Base-by-base conservation (phyloP, 345 rosid species). In the Sisymbrium altissimum region DNA sequence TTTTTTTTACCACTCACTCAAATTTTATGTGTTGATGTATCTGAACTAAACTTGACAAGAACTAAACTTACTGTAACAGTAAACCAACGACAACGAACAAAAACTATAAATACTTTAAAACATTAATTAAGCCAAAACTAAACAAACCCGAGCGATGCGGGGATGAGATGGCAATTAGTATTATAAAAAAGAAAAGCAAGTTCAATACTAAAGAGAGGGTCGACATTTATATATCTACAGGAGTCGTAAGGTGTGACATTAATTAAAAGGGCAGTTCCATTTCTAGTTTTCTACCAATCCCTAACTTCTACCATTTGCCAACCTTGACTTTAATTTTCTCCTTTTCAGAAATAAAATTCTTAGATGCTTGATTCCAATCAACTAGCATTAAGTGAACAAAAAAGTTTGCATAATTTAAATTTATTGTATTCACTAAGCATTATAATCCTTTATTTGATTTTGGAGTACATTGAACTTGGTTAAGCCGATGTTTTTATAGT, bases 231-330 rank as follows among this genome's bases (percentile, higher is more conserved):
- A 15, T n/a, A 35, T 3, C 55, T 19, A 52, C 61, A 52, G 12
- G n/a, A 39, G 33, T 55, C 15, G 41, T 55, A 29, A 17, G 43
- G 64, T 43, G 19, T 7, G 43, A 68, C 73, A 56, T 56, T 68
- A 41, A 56, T 56, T 68, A 41, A 56, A 68, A 19, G 14, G 6
- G 5, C 8, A 30, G 55, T 15, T 56, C 12, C 43, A 29, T 41
- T 39, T 53, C 62, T 6, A 44, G 62, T 49, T 41, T 39, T 53
- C 62, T 6, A 44, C 72, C 61, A 67, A 53, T 40, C 62, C 30
- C 32, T 41, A 68, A 56, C 65, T 45, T 32, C 56, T 57, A 57
- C 45, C 35, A 23, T n/a, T n/a, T n/a, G n/a, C n/a, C n/a, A n/a
- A n/a, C n/a, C n/a, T n/a, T n/a, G n/a, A n/a, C n/a, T n/a, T n/a